These are phyloP conservation scores for Venturia aucupariae DNA, from an alignment of 2,329 filamentous ascomycete species.

Conservation along the genomic window DNA sequence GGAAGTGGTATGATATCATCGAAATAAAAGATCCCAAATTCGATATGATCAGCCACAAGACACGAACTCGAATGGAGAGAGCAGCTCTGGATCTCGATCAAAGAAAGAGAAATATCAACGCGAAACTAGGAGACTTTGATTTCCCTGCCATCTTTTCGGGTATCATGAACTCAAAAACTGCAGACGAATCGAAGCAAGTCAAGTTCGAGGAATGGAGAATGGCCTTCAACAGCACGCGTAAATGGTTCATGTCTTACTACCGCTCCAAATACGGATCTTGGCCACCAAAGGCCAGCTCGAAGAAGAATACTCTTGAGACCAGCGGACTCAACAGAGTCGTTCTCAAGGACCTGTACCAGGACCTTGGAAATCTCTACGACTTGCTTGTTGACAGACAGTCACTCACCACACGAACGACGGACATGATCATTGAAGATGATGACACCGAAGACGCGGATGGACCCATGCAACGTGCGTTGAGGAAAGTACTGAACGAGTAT, in stretches of 20 bases:
- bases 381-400: conserved; percentile 71
- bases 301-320: conserved; percentile 83
- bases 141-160: conserved; percentile 86
- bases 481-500: conserved; percentile 76
- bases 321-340: conserved; percentile 80
- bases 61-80: conserved; percentile 70
- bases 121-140: conserved; percentile 76
- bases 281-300: conserved; percentile 85
- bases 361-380: conserved; percentile 82
- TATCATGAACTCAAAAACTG: conserved; percentile 72
- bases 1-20: conserved; percentile 68
- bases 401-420: conserved; percentile 68
- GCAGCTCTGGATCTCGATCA: conserved; percentile 71
- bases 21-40: conserved; percentile 61
- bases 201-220: conserved; percentile 78
- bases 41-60: conserved; percentile 58
- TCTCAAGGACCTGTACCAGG: conserved; percentile 70
- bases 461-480: conserved; percentile 56
- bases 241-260: conserved; percentile 63
- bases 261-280: conserved; percentile 60
- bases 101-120: conserved; percentile 60
- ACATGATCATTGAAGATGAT: conserved; percentile 51
- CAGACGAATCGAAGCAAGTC: conserved; percentile 64
- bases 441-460: conserved; percentile 43
- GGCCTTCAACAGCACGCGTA: conserved; percentile 64